Evolutionary conservation across 768 basidiomycete species (phyloP).

Genomic region (Symmetrospora coprosmae): DNA sequence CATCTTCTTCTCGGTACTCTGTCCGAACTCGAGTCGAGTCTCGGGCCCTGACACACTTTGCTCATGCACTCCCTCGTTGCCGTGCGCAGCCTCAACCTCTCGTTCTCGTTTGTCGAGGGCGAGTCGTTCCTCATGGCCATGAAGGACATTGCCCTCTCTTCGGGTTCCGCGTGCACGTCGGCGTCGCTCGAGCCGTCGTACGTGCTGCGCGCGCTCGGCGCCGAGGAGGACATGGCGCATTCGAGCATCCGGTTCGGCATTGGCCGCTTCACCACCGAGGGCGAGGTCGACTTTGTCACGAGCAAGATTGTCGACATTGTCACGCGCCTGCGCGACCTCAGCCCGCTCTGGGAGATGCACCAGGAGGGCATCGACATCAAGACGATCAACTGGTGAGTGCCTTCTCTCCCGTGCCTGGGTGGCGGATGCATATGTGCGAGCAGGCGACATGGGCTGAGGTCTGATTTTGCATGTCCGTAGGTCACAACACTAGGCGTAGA

Average conservation of each 20-base stretch:
- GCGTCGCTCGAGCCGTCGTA: conserved; percentile 97
- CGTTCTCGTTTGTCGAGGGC: conserved; percentile 91
- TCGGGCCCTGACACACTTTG: background rate
- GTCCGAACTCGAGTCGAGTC: background rate
- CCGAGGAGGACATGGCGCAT: conserved; percentile 98
- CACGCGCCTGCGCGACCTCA: conserved; percentile 79
- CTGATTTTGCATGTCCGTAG: too few species aligned
- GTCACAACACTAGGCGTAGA: too few species aligned
- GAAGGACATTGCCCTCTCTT: conserved; percentile 96
- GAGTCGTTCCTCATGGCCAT: conserved; percentile 95
- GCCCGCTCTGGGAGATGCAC: conserved; percentile 99
- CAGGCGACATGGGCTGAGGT: too few species aligned
- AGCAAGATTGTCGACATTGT: conserved; percentile 77
- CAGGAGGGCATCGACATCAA: conserved; percentile 96
- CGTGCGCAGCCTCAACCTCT: conserved; percentile 53
- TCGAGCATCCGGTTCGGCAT: conserved; percentile 94
- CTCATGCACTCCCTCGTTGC: too few species aligned
- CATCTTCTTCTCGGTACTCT: background rate
- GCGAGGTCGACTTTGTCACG: conserved; percentile 87
- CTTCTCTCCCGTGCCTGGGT: background rate
- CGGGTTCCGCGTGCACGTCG: conserved; percentile 95
- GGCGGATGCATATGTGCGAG: too few species aligned
- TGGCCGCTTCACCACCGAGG: conserved; percentile 94
- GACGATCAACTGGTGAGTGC: conserved; percentile 49
- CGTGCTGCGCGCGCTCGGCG: conserved; percentile 85